Conservation (phyloP, 73 alveolate genomes). For the Stentor roeselii region DNA sequence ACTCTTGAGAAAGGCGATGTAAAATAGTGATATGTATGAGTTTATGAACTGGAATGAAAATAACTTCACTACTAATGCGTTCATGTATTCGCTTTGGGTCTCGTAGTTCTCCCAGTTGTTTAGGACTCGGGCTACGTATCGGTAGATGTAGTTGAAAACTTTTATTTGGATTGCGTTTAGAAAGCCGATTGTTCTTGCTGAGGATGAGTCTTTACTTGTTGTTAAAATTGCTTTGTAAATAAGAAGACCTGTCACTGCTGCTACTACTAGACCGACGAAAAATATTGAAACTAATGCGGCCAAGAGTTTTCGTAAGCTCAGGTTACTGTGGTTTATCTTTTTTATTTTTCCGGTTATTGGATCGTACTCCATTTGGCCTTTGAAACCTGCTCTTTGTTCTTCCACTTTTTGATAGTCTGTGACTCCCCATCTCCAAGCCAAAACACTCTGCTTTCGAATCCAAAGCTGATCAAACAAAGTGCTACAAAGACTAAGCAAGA, state of each 20-base stretch:
- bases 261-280: neutral
- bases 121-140: neutral
- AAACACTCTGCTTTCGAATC: neutral
- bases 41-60: slow-evolving; percentile 29
- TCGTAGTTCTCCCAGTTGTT: slow-evolving; percentile 16
- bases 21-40: slow-evolving; percentile 4
- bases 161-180: neutral
- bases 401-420: neutral
- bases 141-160: slow-evolving; percentile 30
- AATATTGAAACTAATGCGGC: neutral
- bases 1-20: slow-evolving; percentile 27
- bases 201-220: neutral
- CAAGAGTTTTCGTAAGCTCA: neutral
- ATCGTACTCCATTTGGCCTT: neutral
- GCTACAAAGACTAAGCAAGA: neutral
- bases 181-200: neutral
- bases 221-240: neutral
- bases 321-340: neutral
- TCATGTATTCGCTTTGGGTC: slow-evolving; percentile 8
- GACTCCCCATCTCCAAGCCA: slow-evolving; percentile 17
- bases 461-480: neutral
- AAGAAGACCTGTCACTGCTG: neutral
- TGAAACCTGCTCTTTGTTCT: slow-evolving; percentile 16
- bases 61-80: neutral
- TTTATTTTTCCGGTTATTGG: neutral